Base-by-base conservation (phyloP, 1,139 yeast genomes). In the Hansenula lynferdii region DNA sequence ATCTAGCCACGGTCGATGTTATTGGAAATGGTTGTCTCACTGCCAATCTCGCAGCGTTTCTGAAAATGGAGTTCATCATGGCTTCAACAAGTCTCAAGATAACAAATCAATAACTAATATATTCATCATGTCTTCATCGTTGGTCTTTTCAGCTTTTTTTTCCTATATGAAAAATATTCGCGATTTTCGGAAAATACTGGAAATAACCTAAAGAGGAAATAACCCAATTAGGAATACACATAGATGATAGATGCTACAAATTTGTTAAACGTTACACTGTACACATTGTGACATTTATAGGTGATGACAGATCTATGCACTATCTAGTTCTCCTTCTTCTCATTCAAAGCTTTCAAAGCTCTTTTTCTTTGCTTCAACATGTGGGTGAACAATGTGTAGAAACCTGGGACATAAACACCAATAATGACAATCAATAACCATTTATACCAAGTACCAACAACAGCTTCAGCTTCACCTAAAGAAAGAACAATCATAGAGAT, bases 351-450 rank as follows among this genome's bases (percentile, higher is more conserved):
- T 50, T 64, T 71, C 69, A 80, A 69, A 4, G 75, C 82, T 67
- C 80, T 82, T 60, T 65, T 72, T 67, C 97, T 80, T 65, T 92
- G 97, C 51, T 73, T 77, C 56, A 92, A 72, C 96, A 92, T 92
- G 60, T 94, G 92, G 15, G 85, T 72, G 65, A 79, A 92, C 56
- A 92, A 71, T 56, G 82, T 75, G 59, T 86, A 89, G 58, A 90
- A 78, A 0, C 97, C 96, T 7, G 97, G 97, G 34, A 82, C 69
- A 58, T 90, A 92, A 16, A 82, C 70, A 30, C 76, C 61, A 63
- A 92, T 69, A 38, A 77, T 68, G 3, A 62, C 70, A 44, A 76
- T 69, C 51, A 89, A 69, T 40, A 75, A 57, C 57, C 72, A 70
- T 35, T 77, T 72, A 60, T 75, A 78, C 62, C 70, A 64, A 0